Base-by-base conservation (phyloP, 805 yeast species). In the Cyberlindnera saturnus region DNA sequence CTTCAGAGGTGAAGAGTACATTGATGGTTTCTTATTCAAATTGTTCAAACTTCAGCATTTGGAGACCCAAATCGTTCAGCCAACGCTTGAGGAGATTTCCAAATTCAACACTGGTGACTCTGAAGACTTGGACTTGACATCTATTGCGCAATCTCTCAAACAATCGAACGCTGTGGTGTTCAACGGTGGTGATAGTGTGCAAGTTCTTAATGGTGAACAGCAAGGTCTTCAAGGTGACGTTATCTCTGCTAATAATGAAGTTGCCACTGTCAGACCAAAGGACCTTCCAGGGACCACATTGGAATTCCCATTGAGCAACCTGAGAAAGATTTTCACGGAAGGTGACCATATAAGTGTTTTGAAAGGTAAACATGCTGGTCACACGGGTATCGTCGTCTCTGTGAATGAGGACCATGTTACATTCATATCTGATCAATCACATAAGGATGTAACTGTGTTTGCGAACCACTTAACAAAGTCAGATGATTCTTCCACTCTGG, bases 331-430 rank as follows among this genome's bases (percentile, higher is more conserved):
- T 42, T 91, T 91, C 64, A 66, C 75, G 41, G 80, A 87, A 34
- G 99, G 99, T 73, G 98, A 91, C 63, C 97, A 93, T 62, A 96
- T 93, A 18, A 82, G 95, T 45, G 93, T 91, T 29, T 76, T 86
- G 32, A 86, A 82, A 59, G 99, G 99, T 60, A 88, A 86, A 58
- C 95, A 87, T 63, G 72, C 80, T 41, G 96, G 91, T 57, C 96
- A 90, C 59, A 88, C 96, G 31, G 99, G 99, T 67, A 74, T 93
- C 67, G 96, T 93, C 40, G 89, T 93, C 34, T 75, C 80, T 52
- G 78, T 87, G 19, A 76, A 77, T 41, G 86, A 82, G 39, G 96
- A 90, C 59, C 86, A 88, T 47, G 97, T 90, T 20, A 86, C 95
- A 0, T 74, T 93, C 51, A 78, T 93, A 52, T 83, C 95, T 39